phyloP scores from a whole-genome alignment of 2,329 filamentous ascomycete species.

The Calonectria fujianensis region DNA sequence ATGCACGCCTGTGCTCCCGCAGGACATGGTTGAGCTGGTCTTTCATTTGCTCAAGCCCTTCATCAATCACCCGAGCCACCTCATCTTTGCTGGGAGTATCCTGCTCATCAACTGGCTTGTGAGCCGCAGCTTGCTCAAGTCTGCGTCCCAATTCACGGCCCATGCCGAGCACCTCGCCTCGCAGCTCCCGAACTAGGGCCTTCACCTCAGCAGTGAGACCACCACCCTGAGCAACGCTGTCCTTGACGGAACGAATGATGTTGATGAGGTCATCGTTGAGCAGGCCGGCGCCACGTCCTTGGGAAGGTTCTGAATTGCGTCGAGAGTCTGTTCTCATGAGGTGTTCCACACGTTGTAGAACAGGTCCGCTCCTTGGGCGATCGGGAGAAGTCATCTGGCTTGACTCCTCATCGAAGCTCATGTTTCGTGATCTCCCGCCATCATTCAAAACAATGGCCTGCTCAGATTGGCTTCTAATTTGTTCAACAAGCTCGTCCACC shows the following conservation, averaged over 20 bases:
- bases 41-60: conserved; percentile 87
- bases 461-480: conserved; percentile 73
- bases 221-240: conserved; percentile 91
- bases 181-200: conserved; percentile 89
- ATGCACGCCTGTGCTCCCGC: conserved; percentile 83
- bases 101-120: conserved; percentile 66
- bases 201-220: conserved; percentile 95
- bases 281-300: conserved; percentile 68
- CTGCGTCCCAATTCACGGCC: conserved; percentile 91
- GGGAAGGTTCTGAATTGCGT: conserved; percentile 66
- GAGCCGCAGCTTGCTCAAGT: conserved; percentile 80
- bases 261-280: conserved; percentile 87
- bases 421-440: conserved; percentile 52
- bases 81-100: conserved; percentile 79
- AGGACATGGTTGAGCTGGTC: conserved; percentile 89
- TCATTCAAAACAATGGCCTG: conserved; percentile 63
- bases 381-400: conserved; percentile 59
- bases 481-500: conserved; percentile 80
- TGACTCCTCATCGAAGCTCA: conserved; percentile 66
- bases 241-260: conserved; percentile 90
- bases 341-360: conserved; percentile 66
- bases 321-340: conserved; percentile 66
- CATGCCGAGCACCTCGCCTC: conserved; percentile 96
- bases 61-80: conserved; percentile 84
- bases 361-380: conserved; percentile 55